Conservation (phyloP, 1,139 yeast species). For the Yamadazyma triangularis region DNA sequence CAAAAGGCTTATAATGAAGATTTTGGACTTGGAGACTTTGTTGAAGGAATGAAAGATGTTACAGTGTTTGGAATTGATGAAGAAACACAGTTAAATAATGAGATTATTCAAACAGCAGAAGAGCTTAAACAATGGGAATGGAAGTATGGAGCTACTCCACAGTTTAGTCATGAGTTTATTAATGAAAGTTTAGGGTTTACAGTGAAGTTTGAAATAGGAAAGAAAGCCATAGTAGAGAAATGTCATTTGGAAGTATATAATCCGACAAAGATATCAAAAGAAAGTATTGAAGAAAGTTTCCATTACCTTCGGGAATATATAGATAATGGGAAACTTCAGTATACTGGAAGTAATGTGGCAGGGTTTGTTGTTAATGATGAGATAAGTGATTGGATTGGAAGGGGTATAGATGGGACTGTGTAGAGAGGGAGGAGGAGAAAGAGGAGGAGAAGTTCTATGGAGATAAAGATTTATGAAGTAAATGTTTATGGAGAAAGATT, state of each 20-base stretch:
- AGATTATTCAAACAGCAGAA: slow-evolving; percentile 37
- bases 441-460: too few species aligned
- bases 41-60: slow-evolving; percentile 14
- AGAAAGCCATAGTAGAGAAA: slow-evolving; percentile 26
- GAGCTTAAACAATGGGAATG: slow-evolving; percentile 61
- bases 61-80: slow-evolving; percentile 20
- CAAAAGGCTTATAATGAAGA: slow-evolving; percentile 21
- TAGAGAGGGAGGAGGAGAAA: too few species aligned
- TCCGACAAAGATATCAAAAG: slow-evolving; percentile 14
- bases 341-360: slow-evolving; percentile 41
- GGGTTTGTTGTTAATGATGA: slow-evolving; percentile 42
- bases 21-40: slow-evolving; percentile 33
- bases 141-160: slow-evolving; percentile 71
- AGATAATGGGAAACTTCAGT: slow-evolving; percentile 21
- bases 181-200: slow-evolving; percentile 26
- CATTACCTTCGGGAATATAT: slow-evolving; percentile 25
- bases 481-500: too few species aligned
- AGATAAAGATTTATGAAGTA: too few species aligned
- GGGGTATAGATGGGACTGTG: slow-evolving; percentile 42
- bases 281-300: slow-evolving; percentile 21
- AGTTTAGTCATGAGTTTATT: slow-evolving; percentile 45
- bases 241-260: slow-evolving; percentile 15
- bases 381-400: slow-evolving; percentile 46
- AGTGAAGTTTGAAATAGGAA: slow-evolving; percentile 39
- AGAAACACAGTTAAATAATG: slow-evolving; percentile 38